Conservation (phyloP, 805 yeast genomes). For the Nakazawaea molendinolei region DNA sequence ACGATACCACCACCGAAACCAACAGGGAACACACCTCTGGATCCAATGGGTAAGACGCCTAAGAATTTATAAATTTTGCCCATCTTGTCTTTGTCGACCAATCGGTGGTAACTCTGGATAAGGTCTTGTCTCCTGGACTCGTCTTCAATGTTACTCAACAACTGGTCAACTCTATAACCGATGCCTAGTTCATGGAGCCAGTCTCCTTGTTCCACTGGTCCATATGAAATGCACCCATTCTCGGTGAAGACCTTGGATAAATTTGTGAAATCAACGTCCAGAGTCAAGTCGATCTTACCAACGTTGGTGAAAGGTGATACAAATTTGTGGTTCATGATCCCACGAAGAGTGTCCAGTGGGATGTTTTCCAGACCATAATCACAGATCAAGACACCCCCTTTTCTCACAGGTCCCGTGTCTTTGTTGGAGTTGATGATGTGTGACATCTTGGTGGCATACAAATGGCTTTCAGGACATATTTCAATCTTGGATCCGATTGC, state of each 20-base stretch:
- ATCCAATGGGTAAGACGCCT: conserved; percentile 46
- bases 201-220: conserved; percentile 71
- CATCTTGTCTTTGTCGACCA: conserved; percentile 63
- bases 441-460: conserved; percentile 47
- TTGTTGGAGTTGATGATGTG: conserved; percentile 30
- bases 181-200: conserved; percentile 75
- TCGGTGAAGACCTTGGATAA: conserved; percentile 31
- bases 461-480: conserved; percentile 67
- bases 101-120: conserved; percentile 49
- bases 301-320: conserved; percentile 72
- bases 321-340: conserved; percentile 63
- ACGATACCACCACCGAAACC: conserved; percentile 42
- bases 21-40: conserved; percentile 31
- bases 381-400: conserved; percentile 65
- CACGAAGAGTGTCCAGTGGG: conserved; percentile 71
- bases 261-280: conserved; percentile 76
- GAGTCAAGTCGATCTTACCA: conserved; percentile 75
- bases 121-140: conserved; percentile 45
- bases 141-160: conserved; percentile 35
- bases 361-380: conserved; percentile 66
- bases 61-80: conserved; percentile 72
- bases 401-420: conserved; percentile 16
- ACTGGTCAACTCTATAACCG: conserved; percentile 58
- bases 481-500: conserved; percentile 58
- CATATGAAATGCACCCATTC: conserved; percentile 28